A percentile compares a stretch with the other conserved stretches of the same genome.
phyloP scores from a whole-genome alignment of 164 flowering plant species.

The Brasenia schreberi region DNA sequence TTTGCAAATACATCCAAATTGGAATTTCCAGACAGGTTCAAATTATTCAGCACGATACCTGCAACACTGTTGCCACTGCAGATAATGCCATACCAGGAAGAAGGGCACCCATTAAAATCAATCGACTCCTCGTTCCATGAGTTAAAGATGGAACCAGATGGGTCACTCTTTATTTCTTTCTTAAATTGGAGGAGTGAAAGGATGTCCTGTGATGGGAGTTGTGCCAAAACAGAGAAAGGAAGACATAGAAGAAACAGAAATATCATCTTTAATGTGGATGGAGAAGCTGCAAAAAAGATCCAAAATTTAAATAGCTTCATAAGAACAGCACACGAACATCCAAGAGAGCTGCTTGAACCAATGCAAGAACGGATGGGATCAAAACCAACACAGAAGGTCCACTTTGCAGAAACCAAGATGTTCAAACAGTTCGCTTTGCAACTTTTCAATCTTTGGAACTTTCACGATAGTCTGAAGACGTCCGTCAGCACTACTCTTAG shows the following conservation, averaged over 20 bases:
- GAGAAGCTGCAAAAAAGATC: not conserved
- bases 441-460: not conserved
- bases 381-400: not conserved
- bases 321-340: not conserved
- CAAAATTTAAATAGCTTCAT: not conserved
- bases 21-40: slow-evolving; percentile 56
- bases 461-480: not conserved
- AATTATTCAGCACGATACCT: slow-evolving; percentile 61
- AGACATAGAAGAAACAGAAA: not conserved
- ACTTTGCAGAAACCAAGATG: not conserved
- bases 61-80: slow-evolving; percentile 81
- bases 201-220: slow-evolving; percentile 86
- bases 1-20: slow-evolving; percentile 76
- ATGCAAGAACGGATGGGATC: not conserved
- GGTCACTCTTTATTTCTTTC: slow-evolving; percentile 84
- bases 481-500: not conserved
- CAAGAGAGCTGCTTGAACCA: not conserved
- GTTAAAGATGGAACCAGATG: slow-evolving; percentile 64
- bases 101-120: slow-evolving; percentile 89
- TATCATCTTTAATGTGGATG: not conserved
- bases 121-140: slow-evolving; percentile 98
- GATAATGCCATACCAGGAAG: slow-evolving; percentile 94
- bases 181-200: slow-evolving; percentile 77
- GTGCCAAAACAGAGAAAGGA: slow-evolving; percentile 22
- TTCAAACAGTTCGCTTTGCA: not conserved